A percentile compares a stretch with the other conserved stretches of the same genome.
Evolutionary conservation across 1,284 basidiomycete genomes (phyloP).

Genomic region (Paramarasmius palmivorus): DNA sequence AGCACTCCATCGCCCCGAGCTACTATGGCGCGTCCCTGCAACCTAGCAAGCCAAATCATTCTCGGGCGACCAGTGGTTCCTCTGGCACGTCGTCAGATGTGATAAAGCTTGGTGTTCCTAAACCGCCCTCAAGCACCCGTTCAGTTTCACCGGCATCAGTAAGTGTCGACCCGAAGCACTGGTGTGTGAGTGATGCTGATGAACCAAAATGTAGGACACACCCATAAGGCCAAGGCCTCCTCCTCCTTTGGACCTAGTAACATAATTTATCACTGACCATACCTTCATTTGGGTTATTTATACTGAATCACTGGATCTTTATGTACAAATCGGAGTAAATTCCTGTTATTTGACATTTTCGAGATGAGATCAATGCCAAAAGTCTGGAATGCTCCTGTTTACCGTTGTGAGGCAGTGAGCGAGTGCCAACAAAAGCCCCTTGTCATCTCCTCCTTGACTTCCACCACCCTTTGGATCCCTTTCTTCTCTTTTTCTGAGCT

Average conservation of each 20-base stretch:
- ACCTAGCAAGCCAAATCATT: slow-evolving; percentile 2
- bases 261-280: neutral
- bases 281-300: slow-evolving; percentile 1
- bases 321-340: neutral
- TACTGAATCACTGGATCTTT: neutral
- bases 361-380: neutral
- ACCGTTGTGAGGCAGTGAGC: neutral
- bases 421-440: neutral
- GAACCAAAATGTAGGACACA: slow-evolving; percentile 10
- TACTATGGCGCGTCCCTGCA: slow-evolving; percentile 27
- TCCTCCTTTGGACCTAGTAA: slow-evolving; percentile 26
- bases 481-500: slow-evolving; percentile 47
- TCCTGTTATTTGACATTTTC: neutral
- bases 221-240: slow-evolving; percentile 32
- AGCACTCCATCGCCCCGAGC: slow-evolving; percentile 34
- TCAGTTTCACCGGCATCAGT: slow-evolving; percentile 10
- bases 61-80: slow-evolving; percentile 8
- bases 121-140: slow-evolving; percentile 16
- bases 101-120: slow-evolving; percentile 21
- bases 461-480: slow-evolving; percentile 22
- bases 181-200: slow-evolving; percentile 13
- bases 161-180: slow-evolving; percentile 4
- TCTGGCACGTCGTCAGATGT: slow-evolving; percentile 22
- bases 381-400: neutral
- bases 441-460: slow-evolving; percentile 8